Evolutionary conservation across 345 rosid genomes (phyloP), one percentile per base, ranked within the genome.

Genomic region (Gossypium australe): DNA sequence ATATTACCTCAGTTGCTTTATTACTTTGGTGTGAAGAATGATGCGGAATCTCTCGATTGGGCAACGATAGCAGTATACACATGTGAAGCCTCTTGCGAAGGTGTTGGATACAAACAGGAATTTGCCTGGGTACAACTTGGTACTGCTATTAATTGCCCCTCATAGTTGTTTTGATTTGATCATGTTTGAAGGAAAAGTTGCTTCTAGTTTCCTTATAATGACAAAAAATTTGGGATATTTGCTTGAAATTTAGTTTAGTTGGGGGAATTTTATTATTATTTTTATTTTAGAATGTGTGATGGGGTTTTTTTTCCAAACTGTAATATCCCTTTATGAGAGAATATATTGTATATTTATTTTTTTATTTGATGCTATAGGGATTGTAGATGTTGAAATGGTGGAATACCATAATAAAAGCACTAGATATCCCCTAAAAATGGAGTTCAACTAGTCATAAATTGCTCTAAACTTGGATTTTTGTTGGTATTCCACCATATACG

Each of bases 1-100:
- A 87, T 91, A 41, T 77, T 94, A 83, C 94, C 97, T 49, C 97
- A 91, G 83, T 81, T 91, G 73, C 97, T 94, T 59, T 94, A 80
- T 73, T 89, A 80, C 82, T 89, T 92, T 25, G 86, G 89, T 2
- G 91, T 82, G 38, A 83, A 85, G 82, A 89, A 87, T 52, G 97
- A 89, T 0, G 83, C 59, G 18, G 89, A 91, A 9, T 94, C 97
- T 25, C 97, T 92, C 4, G 98, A 94, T 63, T 94, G 97, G 97
- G 88, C 93, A 17, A 88, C 93, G n/a, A 86, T 91, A 4, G 90
- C 71, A 4, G 82, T 91, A 18, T 89, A 89, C 84, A 78, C 97
- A 1, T 92, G 98, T 61, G 88, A 84, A 82, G 87, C 80, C 68
- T 91, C 98, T 20, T 92, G 98, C 63, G 94, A 89, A 17, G 86